Evolutionary conservation across 1,284 basidiomycete species (phyloP).

Genomic region (Cryptococcus sp.): DNA sequence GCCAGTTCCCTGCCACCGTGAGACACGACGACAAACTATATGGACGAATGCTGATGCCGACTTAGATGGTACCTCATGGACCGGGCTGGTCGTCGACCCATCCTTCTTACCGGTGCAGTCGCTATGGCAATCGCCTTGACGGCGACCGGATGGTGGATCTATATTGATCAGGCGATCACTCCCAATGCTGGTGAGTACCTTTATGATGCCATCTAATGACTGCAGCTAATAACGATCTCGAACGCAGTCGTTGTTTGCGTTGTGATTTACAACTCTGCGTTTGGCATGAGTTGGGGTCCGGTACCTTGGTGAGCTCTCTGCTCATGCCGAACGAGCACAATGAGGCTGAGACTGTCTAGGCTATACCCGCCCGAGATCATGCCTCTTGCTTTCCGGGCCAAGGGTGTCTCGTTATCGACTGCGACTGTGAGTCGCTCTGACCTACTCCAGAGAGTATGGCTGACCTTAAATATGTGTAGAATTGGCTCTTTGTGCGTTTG

Average conservation of each 20-base stretch:
- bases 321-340: conserved; percentile 1
- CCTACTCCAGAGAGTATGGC: background rate
- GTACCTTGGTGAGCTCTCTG: conserved; percentile 48
- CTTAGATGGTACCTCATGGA: conserved; percentile 89
- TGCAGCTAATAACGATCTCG: conserved; percentile 10
- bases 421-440: conserved; percentile 59
- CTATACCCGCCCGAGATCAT: conserved; percentile 93
- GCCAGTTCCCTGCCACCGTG: conserved; percentile 79
- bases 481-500: conserved; percentile 67
- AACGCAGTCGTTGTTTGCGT: conserved; percentile 78
- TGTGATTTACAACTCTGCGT: conserved; percentile 90
- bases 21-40: conserved; percentile 29
- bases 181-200: conserved; percentile 64
- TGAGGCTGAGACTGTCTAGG: conserved; percentile 62
- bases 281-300: conserved; percentile 63
- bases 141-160: conserved; percentile 63
- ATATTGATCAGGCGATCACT: conserved; percentile 80
- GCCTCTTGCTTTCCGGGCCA: conserved; percentile 84
- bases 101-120: conserved; percentile 89
- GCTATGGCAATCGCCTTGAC: conserved; percentile 51
- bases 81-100: conserved; percentile 83
- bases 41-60: conserved; percentile 7
- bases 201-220: background rate
- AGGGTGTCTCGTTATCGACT: conserved; percentile 90
- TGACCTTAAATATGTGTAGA: conserved; percentile 39